Conservation (phyloP, 805 yeast species). For the Wickerhamomyces chaumierensis region DNA sequence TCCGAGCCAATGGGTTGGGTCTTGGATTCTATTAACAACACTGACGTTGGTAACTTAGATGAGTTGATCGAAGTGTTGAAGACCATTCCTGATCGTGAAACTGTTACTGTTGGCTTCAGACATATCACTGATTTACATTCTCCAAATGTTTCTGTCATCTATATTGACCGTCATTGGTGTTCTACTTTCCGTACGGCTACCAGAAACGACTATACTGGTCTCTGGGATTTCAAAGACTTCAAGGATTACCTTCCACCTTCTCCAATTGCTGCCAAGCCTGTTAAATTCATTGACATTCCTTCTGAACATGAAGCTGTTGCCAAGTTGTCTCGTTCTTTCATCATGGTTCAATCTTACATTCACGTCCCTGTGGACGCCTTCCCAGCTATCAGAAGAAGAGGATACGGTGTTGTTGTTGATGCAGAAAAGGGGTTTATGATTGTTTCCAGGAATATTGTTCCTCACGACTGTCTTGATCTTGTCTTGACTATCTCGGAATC, state of each 20-base stretch:
- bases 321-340: constrained; percentile 54
- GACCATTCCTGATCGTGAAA: constrained; percentile 60
- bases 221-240: constrained; percentile 43
- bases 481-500: constrained; percentile 78
- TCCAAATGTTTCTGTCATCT: constrained; percentile 51
- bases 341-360: constrained; percentile 50
- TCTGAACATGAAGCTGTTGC: constrained; percentile 41
- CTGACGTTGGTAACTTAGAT: constrained; percentile 63
- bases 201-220: constrained; percentile 44
- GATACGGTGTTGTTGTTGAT: constrained; percentile 75
- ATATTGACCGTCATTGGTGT: constrained; percentile 80
- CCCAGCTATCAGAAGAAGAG: constrained; percentile 46
- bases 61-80: constrained; percentile 71
- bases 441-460: constrained; percentile 67
- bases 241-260: constrained; percentile 49
- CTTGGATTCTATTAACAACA: constrained; percentile 65
- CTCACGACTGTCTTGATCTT: constrained; percentile 68
- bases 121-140: constrained; percentile 76
- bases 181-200: constrained; percentile 59
- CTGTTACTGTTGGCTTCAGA: constrained; percentile 60
- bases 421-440: constrained; percentile 70
- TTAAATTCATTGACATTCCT: constrained; percentile 62
- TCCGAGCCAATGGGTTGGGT: constrained; percentile 70
- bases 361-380: constrained; percentile 72
- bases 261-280: constrained; percentile 43